These are phyloP conservation scores for Forsythia viridissima DNA, from an alignment of 257 asterid genomes.

Conservation along the genomic window DNA sequence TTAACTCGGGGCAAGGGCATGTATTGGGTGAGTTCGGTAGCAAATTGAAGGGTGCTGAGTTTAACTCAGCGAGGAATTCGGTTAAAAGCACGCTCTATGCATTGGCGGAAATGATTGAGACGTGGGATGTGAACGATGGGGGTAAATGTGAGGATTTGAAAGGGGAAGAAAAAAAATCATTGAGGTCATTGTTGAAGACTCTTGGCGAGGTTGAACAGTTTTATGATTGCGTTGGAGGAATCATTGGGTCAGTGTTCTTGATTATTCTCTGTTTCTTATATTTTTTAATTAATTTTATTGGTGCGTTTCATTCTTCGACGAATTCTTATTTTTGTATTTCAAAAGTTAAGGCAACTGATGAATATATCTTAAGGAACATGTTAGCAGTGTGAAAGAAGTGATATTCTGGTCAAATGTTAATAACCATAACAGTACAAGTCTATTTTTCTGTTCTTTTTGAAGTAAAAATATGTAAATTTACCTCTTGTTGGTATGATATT, in stretches of 20 bases:
- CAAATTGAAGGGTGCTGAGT: constrained; percentile 32
- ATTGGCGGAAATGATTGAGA: constrained; percentile 87
- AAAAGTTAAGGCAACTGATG: neutral
- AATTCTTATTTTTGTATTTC: neutral
- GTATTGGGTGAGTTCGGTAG: constrained; percentile 50
- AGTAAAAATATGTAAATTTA: neutral
- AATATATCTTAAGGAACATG: neutral
- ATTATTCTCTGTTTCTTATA: constrained; percentile 9
- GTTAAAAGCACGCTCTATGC: constrained; percentile 71
- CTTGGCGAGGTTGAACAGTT: constrained; percentile 82
- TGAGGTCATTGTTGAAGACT: constrained; percentile 70
- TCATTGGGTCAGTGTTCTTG: constrained; percentile 72
- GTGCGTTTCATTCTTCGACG: neutral
- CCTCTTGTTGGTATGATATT: neutral
- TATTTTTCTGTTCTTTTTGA: neutral
- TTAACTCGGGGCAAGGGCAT: constrained; percentile 68
- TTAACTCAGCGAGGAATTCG: constrained; percentile 43
- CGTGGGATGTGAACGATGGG: constrained; percentile 58
- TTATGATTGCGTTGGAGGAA: constrained; percentile 95
- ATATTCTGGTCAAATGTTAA: neutral
- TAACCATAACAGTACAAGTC: neutral
- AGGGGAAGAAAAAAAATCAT: constrained; percentile 49
- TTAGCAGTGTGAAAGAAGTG: neutral
- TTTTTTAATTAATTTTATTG: neutral
- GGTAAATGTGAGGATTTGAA: constrained; percentile 30